These are phyloP conservation scores for Taxawa tesnikishii DNA, from an alignment of 2,329 filamentous ascomycete species.

Conservation along the genomic window DNA sequence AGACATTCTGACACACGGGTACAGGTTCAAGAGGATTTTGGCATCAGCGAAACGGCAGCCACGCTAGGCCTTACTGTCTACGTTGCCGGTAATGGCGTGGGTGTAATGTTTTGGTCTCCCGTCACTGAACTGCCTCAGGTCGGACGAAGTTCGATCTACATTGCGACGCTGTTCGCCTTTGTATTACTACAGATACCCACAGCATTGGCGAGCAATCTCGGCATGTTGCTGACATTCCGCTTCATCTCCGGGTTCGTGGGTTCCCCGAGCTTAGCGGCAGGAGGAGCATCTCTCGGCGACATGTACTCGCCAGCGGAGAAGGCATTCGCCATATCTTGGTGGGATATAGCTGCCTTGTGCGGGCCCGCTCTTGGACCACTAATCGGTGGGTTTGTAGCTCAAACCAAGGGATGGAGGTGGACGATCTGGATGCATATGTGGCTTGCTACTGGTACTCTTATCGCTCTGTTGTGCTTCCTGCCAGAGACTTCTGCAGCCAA, in stretches of 20 bases:
- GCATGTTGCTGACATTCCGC: conserved; percentile 38
- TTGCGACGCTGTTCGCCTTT: conserved; percentile 32
- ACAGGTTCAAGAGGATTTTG: conserved; percentile 25
- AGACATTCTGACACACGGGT: too few relatives aligned
- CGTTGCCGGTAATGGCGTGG: conserved; percentile 8
- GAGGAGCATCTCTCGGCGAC: conserved; percentile 32
- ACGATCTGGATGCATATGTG: conserved; percentile 31
- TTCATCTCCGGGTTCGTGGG: conserved; percentile 39
- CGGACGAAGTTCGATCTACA: conserved; percentile 33
- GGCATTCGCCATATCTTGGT: conserved; percentile 27
- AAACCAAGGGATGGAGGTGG: conserved; percentile 27
- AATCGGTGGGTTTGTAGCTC: conserved; percentile 29
- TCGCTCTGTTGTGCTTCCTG: conserved; percentile 26
- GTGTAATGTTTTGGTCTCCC: conserved; percentile 17
- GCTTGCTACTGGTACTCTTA: conserved; percentile 25
- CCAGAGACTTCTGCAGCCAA: conserved; percentile 28
- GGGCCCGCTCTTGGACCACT: conserved; percentile 31
- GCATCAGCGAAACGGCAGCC: conserved; percentile 26
- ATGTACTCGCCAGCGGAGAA: conserved; percentile 28
- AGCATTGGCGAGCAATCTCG: conserved; percentile 34
- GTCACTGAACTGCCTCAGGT: conserved; percentile 36
- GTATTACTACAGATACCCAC: conserved; percentile 35
- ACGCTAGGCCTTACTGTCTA: conserved; percentile 30
- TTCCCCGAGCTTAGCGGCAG: conserved; percentile 32
- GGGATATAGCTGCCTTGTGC: conserved; percentile 27